These are phyloP conservation scores for Talaromyces rugulosus DNA, from an alignment of 2,329 filamentous ascomycete species.

Conservation along the genomic window DNA sequence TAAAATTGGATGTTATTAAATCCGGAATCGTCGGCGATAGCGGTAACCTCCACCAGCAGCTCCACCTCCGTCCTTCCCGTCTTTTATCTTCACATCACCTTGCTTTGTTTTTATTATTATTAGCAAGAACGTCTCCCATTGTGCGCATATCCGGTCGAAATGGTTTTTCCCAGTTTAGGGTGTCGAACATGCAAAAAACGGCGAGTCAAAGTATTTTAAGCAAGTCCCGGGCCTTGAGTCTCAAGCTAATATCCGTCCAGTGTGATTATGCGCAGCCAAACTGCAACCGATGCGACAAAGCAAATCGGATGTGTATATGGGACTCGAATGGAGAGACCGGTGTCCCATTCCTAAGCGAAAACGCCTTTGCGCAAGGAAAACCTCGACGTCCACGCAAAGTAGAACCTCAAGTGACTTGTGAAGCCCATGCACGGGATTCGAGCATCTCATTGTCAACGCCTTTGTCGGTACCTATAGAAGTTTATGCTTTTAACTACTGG, in stretches of 20 bases:
- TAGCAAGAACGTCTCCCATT: neutral
- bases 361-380: slow-evolving; percentile 20
- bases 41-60: neutral
- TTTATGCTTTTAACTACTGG: slow-evolving; percentile 22
- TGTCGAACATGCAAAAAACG: slow-evolving; percentile 20
- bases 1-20: neutral
- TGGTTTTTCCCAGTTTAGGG: slow-evolving; percentile 13
- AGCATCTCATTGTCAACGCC: neutral
- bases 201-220: slow-evolving; percentile 16
- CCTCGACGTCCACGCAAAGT: slow-evolving; percentile 17
- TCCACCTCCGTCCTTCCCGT: neutral
- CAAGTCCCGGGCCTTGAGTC: neutral
- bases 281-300: slow-evolving; percentile 19
- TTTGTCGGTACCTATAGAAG: slow-evolving; percentile 12
- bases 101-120: neutral
- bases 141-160: neutral
- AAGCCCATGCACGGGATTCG: neutral
- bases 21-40: neutral
- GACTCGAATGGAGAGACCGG: slow-evolving; percentile 14
- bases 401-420: neutral
- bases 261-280: slow-evolving; percentile 17
- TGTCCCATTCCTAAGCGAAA: slow-evolving; percentile 18
- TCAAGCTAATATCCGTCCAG: neutral
- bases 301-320: slow-evolving; percentile 17
- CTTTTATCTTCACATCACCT: neutral